These are phyloP conservation scores for Asterophora lycoperdoides DNA, from an alignment of 768 basidiomycete species.

Conservation along the genomic window DNA sequence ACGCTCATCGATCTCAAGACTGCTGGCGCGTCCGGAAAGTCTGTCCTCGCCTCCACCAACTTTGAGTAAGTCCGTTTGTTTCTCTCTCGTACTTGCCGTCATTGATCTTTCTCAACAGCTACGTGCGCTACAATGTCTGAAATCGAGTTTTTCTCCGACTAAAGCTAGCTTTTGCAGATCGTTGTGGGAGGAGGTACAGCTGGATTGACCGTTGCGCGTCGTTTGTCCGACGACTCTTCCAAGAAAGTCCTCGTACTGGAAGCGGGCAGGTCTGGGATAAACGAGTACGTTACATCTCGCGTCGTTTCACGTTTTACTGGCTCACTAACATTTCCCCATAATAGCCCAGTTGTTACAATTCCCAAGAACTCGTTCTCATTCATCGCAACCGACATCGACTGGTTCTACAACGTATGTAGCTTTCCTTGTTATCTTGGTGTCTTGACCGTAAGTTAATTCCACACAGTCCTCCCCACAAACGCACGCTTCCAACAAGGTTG, in stretches of 20 bases:
- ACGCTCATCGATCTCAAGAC: conserved; percentile 19
- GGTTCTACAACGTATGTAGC: conserved; percentile 21
- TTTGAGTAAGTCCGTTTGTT: conserved; percentile 20
- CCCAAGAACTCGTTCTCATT: conserved; percentile 26
- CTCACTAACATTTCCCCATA: neutral
- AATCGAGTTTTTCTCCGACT: neutral
- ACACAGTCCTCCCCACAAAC: conserved; percentile 21
- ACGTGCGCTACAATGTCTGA: conserved; percentile 10
- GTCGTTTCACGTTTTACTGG: neutral
- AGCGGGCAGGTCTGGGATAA: conserved; percentile 26
- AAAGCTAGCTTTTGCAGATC: conserved; percentile 13
- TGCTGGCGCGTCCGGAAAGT: conserved; percentile 11
- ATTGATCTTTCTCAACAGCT: conserved; percentile 4
- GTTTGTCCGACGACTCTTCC: conserved; percentile 23
- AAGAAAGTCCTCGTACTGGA: conserved; percentile 29
- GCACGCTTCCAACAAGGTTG: conserved; percentile 18
- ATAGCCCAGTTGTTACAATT: conserved; percentile 24
- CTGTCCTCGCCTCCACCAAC: conserved; percentile 12
- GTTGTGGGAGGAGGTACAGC: conserved; percentile 32
- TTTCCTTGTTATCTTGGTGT: neutral
- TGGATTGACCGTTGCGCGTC: conserved; percentile 29
- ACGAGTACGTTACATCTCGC: conserved; percentile 15
- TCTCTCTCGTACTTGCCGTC: neutral
- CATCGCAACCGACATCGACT: conserved; percentile 24
- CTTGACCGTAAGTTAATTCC: neutral